Conservation (phyloP, 75 land plant species). For the Chamaecyparis obtusa region DNA sequence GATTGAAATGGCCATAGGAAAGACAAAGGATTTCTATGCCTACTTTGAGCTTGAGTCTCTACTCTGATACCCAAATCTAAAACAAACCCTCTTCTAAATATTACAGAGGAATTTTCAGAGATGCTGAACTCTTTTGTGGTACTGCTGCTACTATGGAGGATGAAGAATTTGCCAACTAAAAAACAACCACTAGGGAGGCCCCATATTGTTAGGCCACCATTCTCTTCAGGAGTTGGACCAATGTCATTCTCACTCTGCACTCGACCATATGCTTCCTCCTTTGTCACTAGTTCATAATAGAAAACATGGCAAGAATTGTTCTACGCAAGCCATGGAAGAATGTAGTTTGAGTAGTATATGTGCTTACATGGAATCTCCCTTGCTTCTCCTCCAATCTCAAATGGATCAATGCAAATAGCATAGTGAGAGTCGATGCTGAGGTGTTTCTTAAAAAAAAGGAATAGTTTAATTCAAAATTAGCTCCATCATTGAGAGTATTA, state of each 20-base stretch:
- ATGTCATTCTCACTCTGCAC: background rate
- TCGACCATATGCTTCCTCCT: background rate
- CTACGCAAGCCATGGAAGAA: conserved; percentile 50
- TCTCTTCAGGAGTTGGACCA: background rate
- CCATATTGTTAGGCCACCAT: conserved; percentile 65
- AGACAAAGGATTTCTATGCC: background rate
- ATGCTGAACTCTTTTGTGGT: too few relatives aligned
- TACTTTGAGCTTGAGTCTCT: background rate
- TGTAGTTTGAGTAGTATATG: conserved; percentile 46
- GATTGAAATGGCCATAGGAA: conserved; percentile 3
- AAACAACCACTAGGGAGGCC: conserved; percentile 70
- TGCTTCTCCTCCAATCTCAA: conserved; percentile 55
- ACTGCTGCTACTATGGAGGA: background rate
- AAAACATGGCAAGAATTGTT: conserved; percentile 67
- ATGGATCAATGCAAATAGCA: conserved; percentile 56
- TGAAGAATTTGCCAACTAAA: conserved; percentile 57
- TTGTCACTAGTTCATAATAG: conserved; percentile 37
- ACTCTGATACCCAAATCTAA: background rate
- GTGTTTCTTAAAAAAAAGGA: conserved; percentile 18
- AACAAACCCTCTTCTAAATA: background rate
- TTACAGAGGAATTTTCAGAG: background rate
- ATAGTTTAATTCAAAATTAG: background rate
- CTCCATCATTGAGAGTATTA: background rate
- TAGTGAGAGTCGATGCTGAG: conserved; percentile 43
- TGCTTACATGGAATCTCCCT: conserved; percentile 69